phyloP scores from a whole-genome alignment of 2,329 filamentous ascomycete genomes.

The Sphaerulina vaccinii region DNA sequence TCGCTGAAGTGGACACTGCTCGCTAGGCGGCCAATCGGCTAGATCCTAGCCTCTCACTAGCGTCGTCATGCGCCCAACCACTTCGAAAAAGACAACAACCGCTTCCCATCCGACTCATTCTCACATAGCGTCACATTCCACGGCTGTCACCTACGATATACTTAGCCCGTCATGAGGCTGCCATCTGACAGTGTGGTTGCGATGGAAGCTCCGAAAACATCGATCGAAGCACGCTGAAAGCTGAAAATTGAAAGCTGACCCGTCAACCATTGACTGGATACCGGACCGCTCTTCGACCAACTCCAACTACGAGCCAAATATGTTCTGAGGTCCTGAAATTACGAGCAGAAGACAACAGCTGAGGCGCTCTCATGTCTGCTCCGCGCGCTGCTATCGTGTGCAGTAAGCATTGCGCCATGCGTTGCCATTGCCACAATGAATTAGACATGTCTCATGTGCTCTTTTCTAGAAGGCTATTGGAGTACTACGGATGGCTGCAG shows the following conservation, averaged over 20 bases:
- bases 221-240: no score
- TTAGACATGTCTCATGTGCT: constrained; percentile 30
- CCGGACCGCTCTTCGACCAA: background rate
- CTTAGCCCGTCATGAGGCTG: constrained; percentile 7
- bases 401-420: constrained; percentile 23
- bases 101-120: constrained; percentile 4
- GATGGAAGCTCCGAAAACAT: constrained; percentile 8
- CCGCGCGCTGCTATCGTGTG: constrained; percentile 17
- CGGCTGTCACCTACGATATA: constrained; percentile 19
- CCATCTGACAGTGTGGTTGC: constrained; percentile 5
- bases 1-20: constrained; percentile 3
- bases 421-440: constrained; percentile 21
- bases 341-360: no score
- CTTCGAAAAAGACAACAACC: constrained; percentile 12
- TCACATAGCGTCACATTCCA: constrained; percentile 21
- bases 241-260: constrained; percentile 4
- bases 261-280: constrained; percentile 8
- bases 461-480: constrained; percentile 32
- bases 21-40: constrained; percentile 13
- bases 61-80: background rate
- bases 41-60: background rate
- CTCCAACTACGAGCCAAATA: background rate
- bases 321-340: no score
- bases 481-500: constrained; percentile 31
- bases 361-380: background rate